phyloP scores from a whole-genome alignment of 1,284 basidiomycete species.

The Paramarasmius palmivorus region DNA sequence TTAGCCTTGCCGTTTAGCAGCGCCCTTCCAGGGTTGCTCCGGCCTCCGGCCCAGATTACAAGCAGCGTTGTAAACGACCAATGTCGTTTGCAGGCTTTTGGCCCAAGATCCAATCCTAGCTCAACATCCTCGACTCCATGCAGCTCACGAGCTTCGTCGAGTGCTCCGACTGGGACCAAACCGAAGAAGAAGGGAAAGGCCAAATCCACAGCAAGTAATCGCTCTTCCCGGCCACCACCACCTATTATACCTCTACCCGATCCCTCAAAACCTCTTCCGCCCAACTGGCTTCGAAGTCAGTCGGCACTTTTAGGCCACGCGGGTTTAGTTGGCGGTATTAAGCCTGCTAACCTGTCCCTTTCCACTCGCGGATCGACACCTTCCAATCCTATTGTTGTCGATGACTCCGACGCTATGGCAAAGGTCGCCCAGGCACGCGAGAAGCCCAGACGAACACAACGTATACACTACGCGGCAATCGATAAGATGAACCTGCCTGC shows the following conservation, averaged over 20 bases:
- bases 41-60: constrained; percentile 35
- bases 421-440: constrained; percentile 7
- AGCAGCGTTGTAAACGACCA: constrained; percentile 7
- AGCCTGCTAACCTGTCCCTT: constrained; percentile 50
- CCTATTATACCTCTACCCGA: constrained; percentile 62
- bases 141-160: constrained; percentile 6
- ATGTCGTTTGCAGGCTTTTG: constrained; percentile 6
- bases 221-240: constrained; percentile 34
- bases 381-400: constrained; percentile 67
- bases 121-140: neutral
- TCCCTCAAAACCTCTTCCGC: constrained; percentile 57
- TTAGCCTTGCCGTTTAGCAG: constrained; percentile 63
- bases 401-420: constrained; percentile 48
- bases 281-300: constrained; percentile 72
- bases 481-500: constrained; percentile 33
- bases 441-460: constrained; percentile 9
- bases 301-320: constrained; percentile 68
- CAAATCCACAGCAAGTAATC: constrained; percentile 26
- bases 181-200: constrained; percentile 23
- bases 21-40: constrained; percentile 32
- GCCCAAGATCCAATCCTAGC: constrained; percentile 2
- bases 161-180: constrained; percentile 7
- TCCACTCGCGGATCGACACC: constrained; percentile 51
- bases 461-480: constrained; percentile 31
- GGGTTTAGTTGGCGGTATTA: constrained; percentile 64